Percentiles rank a stretch among this genome's conserved stretches.
These are phyloP conservation scores for Exophiala lecanii-corni DNA, from an alignment of 2,329 filamentous ascomycete species.

Conservation along the genomic window DNA sequence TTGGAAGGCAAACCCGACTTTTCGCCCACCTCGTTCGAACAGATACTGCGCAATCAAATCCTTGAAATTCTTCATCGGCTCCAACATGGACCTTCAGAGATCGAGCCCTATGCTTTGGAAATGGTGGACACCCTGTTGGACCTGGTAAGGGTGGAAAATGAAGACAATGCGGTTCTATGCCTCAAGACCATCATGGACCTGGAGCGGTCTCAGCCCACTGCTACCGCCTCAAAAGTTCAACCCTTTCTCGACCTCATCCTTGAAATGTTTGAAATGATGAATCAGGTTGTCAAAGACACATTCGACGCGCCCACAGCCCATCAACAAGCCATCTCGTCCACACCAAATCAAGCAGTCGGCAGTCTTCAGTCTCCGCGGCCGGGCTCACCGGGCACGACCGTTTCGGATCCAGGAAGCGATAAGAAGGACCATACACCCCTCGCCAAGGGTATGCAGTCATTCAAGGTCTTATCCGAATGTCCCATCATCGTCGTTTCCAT, in stretches of 20 bases:
- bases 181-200: slow-evolving; percentile 98
- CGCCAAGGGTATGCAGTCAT: slow-evolving; percentile 93
- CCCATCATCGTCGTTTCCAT: slow-evolving; percentile 98
- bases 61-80: slow-evolving; percentile 93
- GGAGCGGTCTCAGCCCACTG: slow-evolving; percentile 85
- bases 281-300: slow-evolving; percentile 88
- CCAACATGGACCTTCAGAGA: slow-evolving; percentile 68
- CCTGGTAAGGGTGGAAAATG: slow-evolving; percentile 85
- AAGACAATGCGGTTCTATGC: slow-evolving; percentile 97
- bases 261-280: slow-evolving; percentile 93
- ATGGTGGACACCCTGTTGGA: slow-evolving; percentile 87
- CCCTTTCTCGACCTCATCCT: slow-evolving; percentile 86
- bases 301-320: slow-evolving; percentile 67
- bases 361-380: slow-evolving; percentile 85
- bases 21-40: slow-evolving; percentile 82
- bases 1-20: slow-evolving; percentile 84
- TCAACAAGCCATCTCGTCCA: slow-evolving; percentile 38
- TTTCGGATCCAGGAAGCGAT: slow-evolving; percentile 72
- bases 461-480: slow-evolving; percentile 96
- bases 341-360: slow-evolving; percentile 50
- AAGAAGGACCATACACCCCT: slow-evolving; percentile 77
- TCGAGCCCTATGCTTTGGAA: slow-evolving; percentile 83
- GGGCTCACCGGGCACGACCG: slow-evolving; percentile 78
- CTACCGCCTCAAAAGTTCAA: slow-evolving; percentile 76
- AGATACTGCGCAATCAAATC: slow-evolving; percentile 88